Percentiles rank a stretch among this genome's conserved stretches.
These are phyloP conservation scores for Xenoacremonium recifei DNA, from an alignment of 2,329 filamentous ascomycete genomes.

Conservation along the genomic window DNA sequence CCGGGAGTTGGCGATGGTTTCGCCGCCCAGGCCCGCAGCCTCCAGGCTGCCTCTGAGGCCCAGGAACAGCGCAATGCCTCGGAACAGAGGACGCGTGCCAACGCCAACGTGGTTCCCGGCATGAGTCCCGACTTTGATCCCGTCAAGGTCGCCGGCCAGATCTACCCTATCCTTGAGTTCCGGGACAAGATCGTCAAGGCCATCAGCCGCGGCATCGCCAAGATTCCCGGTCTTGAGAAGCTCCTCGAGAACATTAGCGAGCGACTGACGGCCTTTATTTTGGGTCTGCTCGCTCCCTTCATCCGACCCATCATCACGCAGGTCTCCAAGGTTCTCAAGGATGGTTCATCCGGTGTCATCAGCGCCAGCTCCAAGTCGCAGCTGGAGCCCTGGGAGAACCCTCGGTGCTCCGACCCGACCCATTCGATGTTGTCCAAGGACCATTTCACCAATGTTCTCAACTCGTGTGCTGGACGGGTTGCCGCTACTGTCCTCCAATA, in stretches of 20 bases:
- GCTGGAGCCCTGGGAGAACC: slow-evolving; percentile 77
- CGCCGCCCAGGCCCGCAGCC: slow-evolving; percentile 61
- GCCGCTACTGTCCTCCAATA: slow-evolving; percentile 80
- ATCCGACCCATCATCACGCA: slow-evolving; percentile 87
- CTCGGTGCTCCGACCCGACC: slow-evolving; percentile 72
- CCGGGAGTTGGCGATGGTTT: slow-evolving; percentile 68
- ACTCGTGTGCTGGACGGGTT: slow-evolving; percentile 72
- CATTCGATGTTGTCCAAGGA: slow-evolving; percentile 84
- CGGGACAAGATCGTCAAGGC: slow-evolving; percentile 89
- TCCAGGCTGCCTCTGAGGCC: slow-evolving; percentile 60
- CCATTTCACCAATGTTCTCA: slow-evolving; percentile 77
- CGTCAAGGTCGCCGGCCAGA: slow-evolving; percentile 72
- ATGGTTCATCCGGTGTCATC: slow-evolving; percentile 73
- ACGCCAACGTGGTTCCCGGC: slow-evolving; percentile 64
- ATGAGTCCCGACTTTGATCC: slow-evolving; percentile 77
- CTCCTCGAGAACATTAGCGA: slow-evolving; percentile 94
- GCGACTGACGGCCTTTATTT: slow-evolving; percentile 85
- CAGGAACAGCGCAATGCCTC: slow-evolving; percentile 60
- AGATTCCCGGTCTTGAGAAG: slow-evolving; percentile 85
- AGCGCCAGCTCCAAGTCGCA: slow-evolving; percentile 70
- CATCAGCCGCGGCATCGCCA: slow-evolving; percentile 82
- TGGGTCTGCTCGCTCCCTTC: slow-evolving; percentile 88
- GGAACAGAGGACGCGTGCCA: slow-evolving; percentile 39
- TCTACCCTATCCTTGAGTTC: slow-evolving; percentile 94
- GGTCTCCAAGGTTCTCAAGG: slow-evolving; percentile 80